Base-by-base conservation (phyloP, 2,329 filamentous ascomycete genomes). In the Alternaria panax region DNA sequence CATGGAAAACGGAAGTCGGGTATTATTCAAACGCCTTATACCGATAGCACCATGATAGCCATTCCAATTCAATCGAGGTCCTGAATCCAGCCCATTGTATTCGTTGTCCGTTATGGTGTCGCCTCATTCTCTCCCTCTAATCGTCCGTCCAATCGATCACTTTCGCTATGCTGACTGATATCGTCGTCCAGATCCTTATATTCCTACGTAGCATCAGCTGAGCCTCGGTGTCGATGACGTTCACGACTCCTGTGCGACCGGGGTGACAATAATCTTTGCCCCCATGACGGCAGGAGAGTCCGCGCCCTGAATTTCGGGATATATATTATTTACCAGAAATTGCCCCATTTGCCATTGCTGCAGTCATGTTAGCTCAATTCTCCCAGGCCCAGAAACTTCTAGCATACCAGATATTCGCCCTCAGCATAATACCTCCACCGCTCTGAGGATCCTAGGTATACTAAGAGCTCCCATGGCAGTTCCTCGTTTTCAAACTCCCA, bases 401-500 rank as follows among this genome's bases (percentile, higher is more conserved):
- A 28, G 18, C 48, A 36, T 62, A 65, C 63, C 54, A 65, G 4
- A 28, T 53, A 30, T 20, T 41, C 41, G 8, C 57, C 57, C 25
- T 67, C 64, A 7, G 60, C 56, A 28, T 67, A 65, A 8, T 62
- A 34, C 18, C 64, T 57, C 64, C 64, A 67, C 18, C 54, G 34
- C 22, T 63, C 60, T 30, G 62, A 63, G 27, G 57, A 59, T 1
- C 64, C 64, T 18, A 67, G 47, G 16, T 63, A 63, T n/a, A 67
- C 53, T 24, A 67, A 16, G 4, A 65, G 50, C 24, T 67, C 64
- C 64, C 64, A 67, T 7, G 64, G 64, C 25, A 67, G 24, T 1
- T 67, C 64, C 14, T 62, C 60, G 14, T 40, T 59, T 20, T 60
- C 60, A 41, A 63, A 65, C 34, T 67, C 64, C 64, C 60, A 67